Evolutionary conservation across 768 basidiomycete genomes (phyloP).

Genomic region (Vararia minispora): DNA sequence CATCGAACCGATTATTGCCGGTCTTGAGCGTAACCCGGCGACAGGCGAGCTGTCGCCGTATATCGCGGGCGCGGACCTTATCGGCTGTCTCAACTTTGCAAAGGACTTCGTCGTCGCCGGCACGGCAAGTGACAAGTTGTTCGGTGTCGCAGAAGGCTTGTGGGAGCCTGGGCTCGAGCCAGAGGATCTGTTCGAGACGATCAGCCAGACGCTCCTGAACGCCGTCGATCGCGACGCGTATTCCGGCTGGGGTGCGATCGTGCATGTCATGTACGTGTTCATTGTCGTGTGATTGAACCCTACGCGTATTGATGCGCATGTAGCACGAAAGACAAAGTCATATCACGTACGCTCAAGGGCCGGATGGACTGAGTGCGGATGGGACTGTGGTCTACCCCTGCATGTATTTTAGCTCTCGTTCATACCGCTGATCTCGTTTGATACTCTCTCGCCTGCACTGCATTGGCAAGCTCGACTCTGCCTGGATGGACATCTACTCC

Average conservation of each 20-base stretch:
- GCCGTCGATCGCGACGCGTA: conserved; percentile 93
- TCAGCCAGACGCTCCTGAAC: conserved; percentile 91
- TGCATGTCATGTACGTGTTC: conserved; percentile 81
- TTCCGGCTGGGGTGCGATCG: conserved; percentile 94
- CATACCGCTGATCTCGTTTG: no score
- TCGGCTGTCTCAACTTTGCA: conserved; percentile 87
- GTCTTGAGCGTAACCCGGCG: conserved; percentile 62
- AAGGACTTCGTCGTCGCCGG: conserved; percentile 97
- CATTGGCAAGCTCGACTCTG: no score
- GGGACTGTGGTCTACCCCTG: no score
- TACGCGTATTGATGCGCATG: conserved; percentile 9
- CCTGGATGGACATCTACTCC: no score
- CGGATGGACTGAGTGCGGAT: conserved; percentile 99
- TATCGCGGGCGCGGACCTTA: conserved; percentile 91
- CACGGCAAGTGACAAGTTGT: conserved; percentile 84
- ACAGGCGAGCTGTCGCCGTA: conserved; percentile 78
- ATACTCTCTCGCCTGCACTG: no score
- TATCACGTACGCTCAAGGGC: conserved; percentile 80
- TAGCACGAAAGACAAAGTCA: conserved; percentile 63
- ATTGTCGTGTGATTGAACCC: background rate
- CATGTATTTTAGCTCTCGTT: no score
- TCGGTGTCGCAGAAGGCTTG: conserved; percentile 93
- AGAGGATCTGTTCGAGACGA: conserved; percentile 97
- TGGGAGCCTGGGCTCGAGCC: conserved; percentile 97
- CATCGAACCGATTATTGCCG: conserved; percentile 94